phyloP scores from a whole-genome alignment of 2,329 filamentous ascomycete genomes.

The Immersiporthe knoxdaviesiana region DNA sequence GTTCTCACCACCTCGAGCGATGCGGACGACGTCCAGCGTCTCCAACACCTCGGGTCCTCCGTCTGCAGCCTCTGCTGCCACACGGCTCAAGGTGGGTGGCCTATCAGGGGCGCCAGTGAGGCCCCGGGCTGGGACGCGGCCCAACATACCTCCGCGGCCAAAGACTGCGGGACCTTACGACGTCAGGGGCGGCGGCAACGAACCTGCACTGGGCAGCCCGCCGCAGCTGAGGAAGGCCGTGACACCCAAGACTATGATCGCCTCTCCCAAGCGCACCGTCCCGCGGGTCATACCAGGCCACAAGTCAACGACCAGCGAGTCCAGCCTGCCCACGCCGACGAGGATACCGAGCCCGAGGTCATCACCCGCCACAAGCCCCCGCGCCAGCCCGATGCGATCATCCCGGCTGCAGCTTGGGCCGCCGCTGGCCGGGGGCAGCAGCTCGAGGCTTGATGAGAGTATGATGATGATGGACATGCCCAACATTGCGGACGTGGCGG shows the following conservation, averaged over 20 bases:
- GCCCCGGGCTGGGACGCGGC: slow-evolving; percentile 56
- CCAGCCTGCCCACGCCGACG: slow-evolving; percentile 51
- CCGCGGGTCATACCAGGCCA: slow-evolving; percentile 53
- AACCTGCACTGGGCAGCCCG: slow-evolving; percentile 20
- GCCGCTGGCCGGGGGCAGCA: slow-evolving; percentile 40
- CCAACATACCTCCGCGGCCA: slow-evolving; percentile 61
- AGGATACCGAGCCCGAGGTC: slow-evolving; percentile 40
- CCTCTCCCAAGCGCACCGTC: slow-evolving; percentile 56
- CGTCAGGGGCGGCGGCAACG: slow-evolving; percentile 45
- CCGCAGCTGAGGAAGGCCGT: slow-evolving; percentile 46
- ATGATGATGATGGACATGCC: slow-evolving; percentile 59
- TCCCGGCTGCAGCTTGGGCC: slow-evolving; percentile 30
- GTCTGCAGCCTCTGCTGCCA: slow-evolving; percentile 38
- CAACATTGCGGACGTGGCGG: slow-evolving; percentile 40
- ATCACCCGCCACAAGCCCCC: slow-evolving; percentile 43
- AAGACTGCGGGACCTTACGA: slow-evolving; percentile 70
- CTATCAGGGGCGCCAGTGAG: slow-evolving; percentile 68
- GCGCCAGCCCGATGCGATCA: slow-evolving; percentile 4
- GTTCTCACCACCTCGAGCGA: slow-evolving; percentile 56
- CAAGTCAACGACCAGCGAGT: slow-evolving; percentile 54
- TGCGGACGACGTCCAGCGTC: slow-evolving; percentile 43
- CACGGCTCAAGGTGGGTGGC: slow-evolving; percentile 49
- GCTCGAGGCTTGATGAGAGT: slow-evolving; percentile 57
- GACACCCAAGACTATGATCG: slow-evolving; percentile 55
- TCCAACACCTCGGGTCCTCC: slow-evolving; percentile 41